Percentiles rank a stretch among this genome's conserved stretches.
Evolutionary conservation across 2,329 filamentous ascomycete genomes (phyloP).

Genomic region (Venturia oleaginea): DNA sequence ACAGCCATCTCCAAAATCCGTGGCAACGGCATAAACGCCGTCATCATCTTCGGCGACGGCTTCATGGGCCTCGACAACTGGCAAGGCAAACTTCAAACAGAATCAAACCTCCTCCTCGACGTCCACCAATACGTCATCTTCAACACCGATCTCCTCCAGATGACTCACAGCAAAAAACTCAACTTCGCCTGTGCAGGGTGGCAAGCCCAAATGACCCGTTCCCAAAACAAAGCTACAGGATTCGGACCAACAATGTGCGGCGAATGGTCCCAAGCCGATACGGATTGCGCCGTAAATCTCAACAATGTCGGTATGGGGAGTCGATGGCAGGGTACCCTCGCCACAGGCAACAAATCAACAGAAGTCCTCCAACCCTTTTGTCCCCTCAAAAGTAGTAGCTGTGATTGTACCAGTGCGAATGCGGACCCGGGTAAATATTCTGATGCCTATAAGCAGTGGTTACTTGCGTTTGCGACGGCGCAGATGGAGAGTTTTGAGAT

Average conservation of each 20-base stretch:
- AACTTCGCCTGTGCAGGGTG: slow-evolving; percentile 81
- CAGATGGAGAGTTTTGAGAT: slow-evolving; percentile 94
- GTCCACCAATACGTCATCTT: slow-evolving; percentile 99
- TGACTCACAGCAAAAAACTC: slow-evolving; percentile 74
- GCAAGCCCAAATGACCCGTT: slow-evolving; percentile 66
- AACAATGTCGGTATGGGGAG: slow-evolving; percentile 85
- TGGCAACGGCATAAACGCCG: slow-evolving; percentile 61
- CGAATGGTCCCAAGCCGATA: slow-evolving; percentile 97
- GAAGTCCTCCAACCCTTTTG: slow-evolving; percentile 64
- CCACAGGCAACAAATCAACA: slow-evolving; percentile 53
- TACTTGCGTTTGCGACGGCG: slow-evolving; percentile 84
- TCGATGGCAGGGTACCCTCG: slow-evolving; percentile 83
- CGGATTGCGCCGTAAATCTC: slow-evolving; percentile 78
- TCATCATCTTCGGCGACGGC: slow-evolving; percentile 84
- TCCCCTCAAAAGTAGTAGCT: slow-evolving; percentile 54
- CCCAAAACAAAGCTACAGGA: slow-evolving; percentile 64
- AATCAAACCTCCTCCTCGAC: slow-evolving; percentile 74
- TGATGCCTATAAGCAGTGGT: slow-evolving; percentile 69
- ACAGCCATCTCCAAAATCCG: slow-evolving; percentile 65
- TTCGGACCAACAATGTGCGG: slow-evolving; percentile 93
- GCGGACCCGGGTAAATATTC: slow-evolving; percentile 60
- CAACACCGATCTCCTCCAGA: slow-evolving; percentile 76
- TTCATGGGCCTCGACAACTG: slow-evolving; percentile 88
- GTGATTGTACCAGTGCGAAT: slow-evolving; percentile 69
- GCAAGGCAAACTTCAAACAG: slow-evolving; percentile 69